These are phyloP conservation scores for Thelonectria discophora DNA, from an alignment of 2,329 filamentous ascomycete genomes.

Conservation along the genomic window DNA sequence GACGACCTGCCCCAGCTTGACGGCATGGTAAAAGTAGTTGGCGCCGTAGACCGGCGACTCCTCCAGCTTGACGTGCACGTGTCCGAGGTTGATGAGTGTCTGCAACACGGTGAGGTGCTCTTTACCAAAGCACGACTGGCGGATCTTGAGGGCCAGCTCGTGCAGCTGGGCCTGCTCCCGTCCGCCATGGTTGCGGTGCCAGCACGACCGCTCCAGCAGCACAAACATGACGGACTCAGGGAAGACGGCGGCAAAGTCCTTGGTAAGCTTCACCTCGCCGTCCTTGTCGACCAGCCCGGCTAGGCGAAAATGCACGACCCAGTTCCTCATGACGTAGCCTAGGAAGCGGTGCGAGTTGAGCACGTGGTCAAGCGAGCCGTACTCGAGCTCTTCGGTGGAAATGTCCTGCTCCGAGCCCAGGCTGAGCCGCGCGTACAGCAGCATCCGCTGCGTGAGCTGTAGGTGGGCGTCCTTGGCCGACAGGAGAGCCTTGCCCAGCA, in stretches of 20 bases:
- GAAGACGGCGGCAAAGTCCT: constrained; percentile 49
- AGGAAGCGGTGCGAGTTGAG: constrained; percentile 45
- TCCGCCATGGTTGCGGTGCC: constrained; percentile 38
- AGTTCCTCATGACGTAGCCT: constrained; percentile 48
- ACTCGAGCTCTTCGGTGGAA: constrained; percentile 29
- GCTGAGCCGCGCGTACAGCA: constrained; percentile 47
- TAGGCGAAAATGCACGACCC: constrained; percentile 48
- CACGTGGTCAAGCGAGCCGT: constrained; percentile 37
- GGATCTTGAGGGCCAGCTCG: constrained; percentile 48
- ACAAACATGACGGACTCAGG: constrained; percentile 49
- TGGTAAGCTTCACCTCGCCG: constrained; percentile 42
- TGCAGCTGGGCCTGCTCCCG: constrained; percentile 42
- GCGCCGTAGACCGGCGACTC: constrained; percentile 39
- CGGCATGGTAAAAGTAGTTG: constrained; percentile 49
- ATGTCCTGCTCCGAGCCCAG: constrained; percentile 42
- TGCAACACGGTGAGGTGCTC: constrained; percentile 49
- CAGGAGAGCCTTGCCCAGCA: constrained; percentile 48
- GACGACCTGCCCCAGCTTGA: constrained; percentile 43
- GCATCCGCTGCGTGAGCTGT: constrained; percentile 46
- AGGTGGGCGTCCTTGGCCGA: constrained; percentile 47
- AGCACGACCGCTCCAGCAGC: constrained; percentile 47
- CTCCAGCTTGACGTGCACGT: constrained; percentile 41
- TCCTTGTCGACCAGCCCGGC: constrained; percentile 44
- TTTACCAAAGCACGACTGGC: constrained; percentile 48
- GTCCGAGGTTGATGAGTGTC: constrained; percentile 49